Conservation (phyloP, 129 eudicot genomes). For the Erigeron canadensis region DNA sequence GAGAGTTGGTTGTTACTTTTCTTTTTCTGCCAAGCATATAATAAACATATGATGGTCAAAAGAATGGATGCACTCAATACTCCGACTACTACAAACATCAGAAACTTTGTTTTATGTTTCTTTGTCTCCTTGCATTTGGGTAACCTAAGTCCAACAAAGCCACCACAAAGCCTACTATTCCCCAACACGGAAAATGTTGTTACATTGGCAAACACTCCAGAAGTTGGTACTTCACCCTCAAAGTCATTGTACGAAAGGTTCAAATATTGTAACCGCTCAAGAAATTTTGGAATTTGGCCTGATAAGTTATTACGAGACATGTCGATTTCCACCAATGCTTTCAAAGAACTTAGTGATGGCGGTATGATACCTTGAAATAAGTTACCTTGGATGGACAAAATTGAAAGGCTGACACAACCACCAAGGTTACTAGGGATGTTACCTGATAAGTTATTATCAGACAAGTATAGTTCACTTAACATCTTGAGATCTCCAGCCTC, state of each 20-base stretch:
- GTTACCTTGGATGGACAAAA: no score
- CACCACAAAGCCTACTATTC: no score
- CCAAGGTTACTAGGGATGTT: no score
- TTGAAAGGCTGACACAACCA: no score
- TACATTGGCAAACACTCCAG: constrained; percentile 21
- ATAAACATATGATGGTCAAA: no score
- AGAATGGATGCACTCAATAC: no score
- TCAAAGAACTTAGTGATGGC: no score
- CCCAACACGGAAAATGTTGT: constrained; percentile 11
- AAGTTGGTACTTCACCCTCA: constrained; percentile 26
- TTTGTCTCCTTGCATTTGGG: background rate
- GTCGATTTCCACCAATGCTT: no score
- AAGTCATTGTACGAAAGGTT: constrained; percentile 23
- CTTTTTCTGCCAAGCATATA: background rate
- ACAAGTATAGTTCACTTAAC: background rate
- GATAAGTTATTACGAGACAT: background rate
- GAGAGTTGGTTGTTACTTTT: background rate
- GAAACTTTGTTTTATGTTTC: background rate
- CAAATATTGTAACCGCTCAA: background rate
- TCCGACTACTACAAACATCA: no score
- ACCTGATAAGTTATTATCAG: constrained; percentile 17
- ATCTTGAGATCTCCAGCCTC: constrained; percentile 12
- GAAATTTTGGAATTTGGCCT: constrained; percentile 14
- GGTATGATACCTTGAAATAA: no score
- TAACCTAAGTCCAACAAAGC: background rate